Conservation (phyloP, 1,284 basidiomycete species). For the Irpex sp. region DNA sequence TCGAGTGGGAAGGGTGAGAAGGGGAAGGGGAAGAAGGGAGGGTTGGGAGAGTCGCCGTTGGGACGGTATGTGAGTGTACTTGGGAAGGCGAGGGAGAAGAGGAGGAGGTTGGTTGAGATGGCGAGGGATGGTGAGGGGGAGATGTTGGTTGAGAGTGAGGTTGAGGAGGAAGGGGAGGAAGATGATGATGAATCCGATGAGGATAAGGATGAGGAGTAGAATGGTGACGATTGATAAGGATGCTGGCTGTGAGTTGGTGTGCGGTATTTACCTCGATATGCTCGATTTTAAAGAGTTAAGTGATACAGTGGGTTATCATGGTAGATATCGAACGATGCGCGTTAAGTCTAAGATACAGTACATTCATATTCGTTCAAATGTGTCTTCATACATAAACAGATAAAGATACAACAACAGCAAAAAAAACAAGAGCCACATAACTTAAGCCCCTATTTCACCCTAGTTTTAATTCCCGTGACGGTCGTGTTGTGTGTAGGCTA, state of each 20-base stretch:
- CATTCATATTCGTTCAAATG: not conserved
- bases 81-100: constrained; percentile 76
- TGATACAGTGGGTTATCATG: too few species aligned
- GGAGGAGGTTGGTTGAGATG: constrained; percentile 72
- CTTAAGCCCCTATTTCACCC: too few species aligned
- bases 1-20: too few species aligned
- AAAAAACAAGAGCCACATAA: too few species aligned
- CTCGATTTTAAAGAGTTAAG: too few species aligned
- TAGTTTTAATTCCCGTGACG: too few species aligned
- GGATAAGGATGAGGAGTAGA: not conserved
- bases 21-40: constrained; percentile 51
- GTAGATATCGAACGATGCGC: not conserved
- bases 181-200: constrained; percentile 4
- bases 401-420: not conserved
- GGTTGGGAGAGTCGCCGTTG: constrained; percentile 70
- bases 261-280: too few species aligned
- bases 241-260: too few species aligned
- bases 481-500: too few species aligned
- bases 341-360: not conserved
- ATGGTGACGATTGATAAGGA: too few species aligned
- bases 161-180: not conserved
- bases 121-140: constrained; percentile 30
- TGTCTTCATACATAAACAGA: not conserved
- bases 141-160: not conserved
- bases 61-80: constrained; percentile 77